Evolutionary conservation across 2,329 filamentous ascomycete species (phyloP).

Genomic region (Ramularia endophylla): DNA sequence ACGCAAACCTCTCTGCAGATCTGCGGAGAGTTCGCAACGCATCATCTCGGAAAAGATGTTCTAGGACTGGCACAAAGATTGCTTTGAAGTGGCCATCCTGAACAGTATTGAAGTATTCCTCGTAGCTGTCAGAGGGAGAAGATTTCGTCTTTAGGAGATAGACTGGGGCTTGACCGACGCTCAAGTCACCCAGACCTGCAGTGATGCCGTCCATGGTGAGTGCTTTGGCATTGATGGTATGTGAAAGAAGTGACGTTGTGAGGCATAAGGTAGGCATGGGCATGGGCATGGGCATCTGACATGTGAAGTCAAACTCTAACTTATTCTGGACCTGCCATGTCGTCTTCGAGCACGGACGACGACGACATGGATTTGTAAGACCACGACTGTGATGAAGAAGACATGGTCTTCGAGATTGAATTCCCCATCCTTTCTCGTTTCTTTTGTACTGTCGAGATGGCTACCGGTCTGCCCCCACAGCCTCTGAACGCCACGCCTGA

Average conservation of each 20-base stretch:
- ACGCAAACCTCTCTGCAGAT: slow-evolving; percentile 44
- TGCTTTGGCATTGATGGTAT: background rate
- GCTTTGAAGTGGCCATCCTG: slow-evolving; percentile 52
- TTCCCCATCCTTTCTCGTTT: slow-evolving; percentile 36
- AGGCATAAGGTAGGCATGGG: background rate
- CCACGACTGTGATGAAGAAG: slow-evolving; percentile 6
- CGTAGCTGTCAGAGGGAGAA: slow-evolving; percentile 63
- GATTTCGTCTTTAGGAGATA: slow-evolving; percentile 76
- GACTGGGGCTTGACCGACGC: slow-evolving; percentile 45
- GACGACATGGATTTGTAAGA: slow-evolving; percentile 18
- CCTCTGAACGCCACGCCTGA: slow-evolving; percentile 29
- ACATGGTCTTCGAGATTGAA: slow-evolving; percentile 31
- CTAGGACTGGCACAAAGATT: slow-evolving; percentile 68
- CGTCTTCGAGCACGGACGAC: background rate
- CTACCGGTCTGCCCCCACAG: slow-evolving; percentile 34
- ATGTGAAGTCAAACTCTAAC: too few relatives aligned
- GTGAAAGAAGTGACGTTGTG: background rate
- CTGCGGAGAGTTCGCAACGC: slow-evolving; percentile 51
- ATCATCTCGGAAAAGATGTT: slow-evolving; percentile 60
- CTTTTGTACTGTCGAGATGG: slow-evolving; percentile 32
- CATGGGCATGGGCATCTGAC: too few relatives aligned
- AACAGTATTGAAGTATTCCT: slow-evolving; percentile 55
- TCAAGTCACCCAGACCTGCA: slow-evolving; percentile 19
- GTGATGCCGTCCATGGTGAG: slow-evolving; percentile 23
- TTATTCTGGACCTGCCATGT: too few relatives aligned